These are phyloP conservation scores for Azolla pinnata DNA, from an alignment of 75 land plant species.

Conservation along the genomic window DNA sequence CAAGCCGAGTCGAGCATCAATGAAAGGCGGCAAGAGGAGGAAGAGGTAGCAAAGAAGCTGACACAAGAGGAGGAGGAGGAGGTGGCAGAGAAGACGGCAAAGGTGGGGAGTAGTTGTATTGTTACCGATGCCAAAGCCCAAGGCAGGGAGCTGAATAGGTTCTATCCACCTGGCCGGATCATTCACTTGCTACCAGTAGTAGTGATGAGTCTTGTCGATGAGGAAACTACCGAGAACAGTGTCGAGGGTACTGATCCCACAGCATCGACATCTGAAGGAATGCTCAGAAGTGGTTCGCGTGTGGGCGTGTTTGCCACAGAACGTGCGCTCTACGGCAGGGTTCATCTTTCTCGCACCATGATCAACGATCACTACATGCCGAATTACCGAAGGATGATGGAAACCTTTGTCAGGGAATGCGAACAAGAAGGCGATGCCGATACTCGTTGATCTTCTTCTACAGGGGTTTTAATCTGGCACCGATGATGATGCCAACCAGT, in stretches of 20 bases:
- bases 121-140: constrained; percentile 15
- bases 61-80: constrained; percentile 55
- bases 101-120: constrained; percentile 13
- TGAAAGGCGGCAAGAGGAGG: constrained; percentile 49
- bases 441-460: too few relatives aligned
- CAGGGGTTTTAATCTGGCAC: too few relatives aligned
- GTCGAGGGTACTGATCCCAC: background rate
- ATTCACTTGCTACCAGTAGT: constrained; percentile 77
- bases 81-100: constrained; percentile 40
- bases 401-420: constrained; percentile 47
- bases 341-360: constrained; percentile 71
- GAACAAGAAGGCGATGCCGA: too few relatives aligned
- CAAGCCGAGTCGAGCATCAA: constrained; percentile 20
- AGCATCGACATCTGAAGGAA: background rate
- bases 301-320: constrained; percentile 71
- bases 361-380: constrained; percentile 94
- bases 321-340: constrained; percentile 64
- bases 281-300: constrained; percentile 1
- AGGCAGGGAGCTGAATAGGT: constrained; percentile 26
- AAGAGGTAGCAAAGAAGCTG: constrained; percentile 44
- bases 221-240: constrained; percentile 14
- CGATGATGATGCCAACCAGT: too few relatives aligned
- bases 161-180: constrained; percentile 77
- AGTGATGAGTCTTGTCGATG: constrained; percentile 17
- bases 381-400: constrained; percentile 68